A percentile compares a stretch with the other conserved stretches of the same genome.
These are phyloP conservation scores for Phytopythium delawarense DNA, from an alignment of 352 stramenopile genomes.

Conservation along the genomic window DNA sequence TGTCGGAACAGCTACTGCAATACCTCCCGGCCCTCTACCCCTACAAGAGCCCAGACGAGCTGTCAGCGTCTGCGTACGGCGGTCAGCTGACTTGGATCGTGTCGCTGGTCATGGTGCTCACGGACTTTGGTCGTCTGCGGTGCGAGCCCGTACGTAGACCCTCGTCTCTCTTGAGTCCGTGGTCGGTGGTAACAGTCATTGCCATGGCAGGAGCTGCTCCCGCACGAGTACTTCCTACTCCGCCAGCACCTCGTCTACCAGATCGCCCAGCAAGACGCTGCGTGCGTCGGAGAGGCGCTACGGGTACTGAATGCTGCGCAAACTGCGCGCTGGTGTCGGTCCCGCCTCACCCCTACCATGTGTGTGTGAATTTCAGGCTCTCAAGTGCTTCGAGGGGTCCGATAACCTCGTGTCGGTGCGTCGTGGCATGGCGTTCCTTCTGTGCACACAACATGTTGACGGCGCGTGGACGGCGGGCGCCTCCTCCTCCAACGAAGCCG, in stretches of 20 bases:
- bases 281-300: slow-evolving; percentile 66
- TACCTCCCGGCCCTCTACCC: slow-evolving; percentile 74
- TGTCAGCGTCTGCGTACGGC: slow-evolving; percentile 63
- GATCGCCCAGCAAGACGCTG: slow-evolving; percentile 68
- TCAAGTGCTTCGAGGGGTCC: slow-evolving; percentile 67
- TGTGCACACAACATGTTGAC: slow-evolving; percentile 52
- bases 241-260: slow-evolving; percentile 77
- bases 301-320: slow-evolving; percentile 25
- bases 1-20: slow-evolving; percentile 53
- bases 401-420: slow-evolving; percentile 66
- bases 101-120: slow-evolving; percentile 86
- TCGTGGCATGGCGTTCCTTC: slow-evolving; percentile 62
- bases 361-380: slow-evolving; percentile 34
- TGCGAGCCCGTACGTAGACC: slow-evolving; percentile 48
- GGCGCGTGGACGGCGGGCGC: slow-evolving; percentile 41
- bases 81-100: slow-evolving; percentile 82
- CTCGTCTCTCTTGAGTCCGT: too few relatives aligned
- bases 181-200: neutral
- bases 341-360: neutral
- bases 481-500: slow-evolving; percentile 11
- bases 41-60: slow-evolving; percentile 68
- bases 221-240: slow-evolving; percentile 90
- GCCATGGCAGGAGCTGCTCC: slow-evolving; percentile 69
- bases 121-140: slow-evolving; percentile 68
- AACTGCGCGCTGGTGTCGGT: neutral